Evolutionary conservation across 75 land plant species (phyloP).

Genomic region (Picea sitchensis): DNA sequence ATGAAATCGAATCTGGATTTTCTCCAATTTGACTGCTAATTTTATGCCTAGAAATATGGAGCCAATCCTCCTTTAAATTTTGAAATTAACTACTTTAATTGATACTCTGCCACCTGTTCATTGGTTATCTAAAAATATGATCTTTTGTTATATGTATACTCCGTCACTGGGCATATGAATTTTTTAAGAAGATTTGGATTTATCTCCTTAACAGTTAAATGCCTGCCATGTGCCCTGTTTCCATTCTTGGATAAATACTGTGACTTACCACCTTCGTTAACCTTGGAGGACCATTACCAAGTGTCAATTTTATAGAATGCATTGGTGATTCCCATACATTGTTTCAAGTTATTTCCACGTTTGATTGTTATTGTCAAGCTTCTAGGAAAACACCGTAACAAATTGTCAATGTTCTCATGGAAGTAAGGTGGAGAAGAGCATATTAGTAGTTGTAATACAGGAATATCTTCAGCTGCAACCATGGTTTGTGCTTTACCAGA

Average conservation of each 20-base stretch:
- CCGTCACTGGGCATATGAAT: too few relatives aligned
- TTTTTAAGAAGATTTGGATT: too few relatives aligned
- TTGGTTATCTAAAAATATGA: too few relatives aligned
- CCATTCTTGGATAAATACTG: conserved; percentile 78
- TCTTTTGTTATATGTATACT: too few relatives aligned
- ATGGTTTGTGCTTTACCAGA: conserved; percentile 78
- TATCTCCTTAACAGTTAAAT: too few relatives aligned
- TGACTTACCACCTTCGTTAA: conserved; percentile 85
- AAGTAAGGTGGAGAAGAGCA: conserved; percentile 67
- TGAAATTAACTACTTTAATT: too few relatives aligned
- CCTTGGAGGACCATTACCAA: conserved; percentile 86
- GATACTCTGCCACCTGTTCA: too few relatives aligned
- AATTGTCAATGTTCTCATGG: conserved; percentile 77
- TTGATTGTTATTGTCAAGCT: conserved; percentile 84
- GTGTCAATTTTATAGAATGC: conserved; percentile 79
- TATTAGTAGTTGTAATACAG: conserved; percentile 72
- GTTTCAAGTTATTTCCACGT: conserved; percentile 87
- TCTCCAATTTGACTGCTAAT: too few relatives aligned
- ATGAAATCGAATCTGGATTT: too few relatives aligned
- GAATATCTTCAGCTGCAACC: conserved; percentile 89
- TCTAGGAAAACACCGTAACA: conserved; percentile 83
- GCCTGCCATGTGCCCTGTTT: too few relatives aligned
- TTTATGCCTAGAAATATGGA: too few relatives aligned
- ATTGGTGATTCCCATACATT: conserved; percentile 80
- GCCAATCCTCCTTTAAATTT: too few relatives aligned